Evolutionary conservation across 2,329 filamentous ascomycete genomes (phyloP).

Genomic region (Orbilia oligospora): DNA sequence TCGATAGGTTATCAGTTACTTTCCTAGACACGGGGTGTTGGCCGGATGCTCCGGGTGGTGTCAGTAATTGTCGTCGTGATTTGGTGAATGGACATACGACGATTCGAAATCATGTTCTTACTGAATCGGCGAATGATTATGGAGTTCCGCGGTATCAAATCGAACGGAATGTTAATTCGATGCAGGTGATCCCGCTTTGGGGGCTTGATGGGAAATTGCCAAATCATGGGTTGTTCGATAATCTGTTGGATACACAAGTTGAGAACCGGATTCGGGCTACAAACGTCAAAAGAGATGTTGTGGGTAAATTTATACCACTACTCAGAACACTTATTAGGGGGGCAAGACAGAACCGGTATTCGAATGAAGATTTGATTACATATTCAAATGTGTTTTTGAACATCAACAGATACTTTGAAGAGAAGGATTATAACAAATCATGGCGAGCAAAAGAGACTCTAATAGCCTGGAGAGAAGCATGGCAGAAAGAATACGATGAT

Average conservation of each 20-base stretch:
- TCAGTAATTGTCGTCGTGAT: constrained; percentile 72
- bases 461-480: constrained; percentile 69
- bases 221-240: constrained; percentile 72
- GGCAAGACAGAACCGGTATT: constrained; percentile 69
- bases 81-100: constrained; percentile 72
- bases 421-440: constrained; percentile 70
- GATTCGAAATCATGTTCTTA: constrained; percentile 72
- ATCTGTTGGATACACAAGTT: constrained; percentile 71
- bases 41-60: constrained; percentile 72
- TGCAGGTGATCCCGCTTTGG: constrained; percentile 73
- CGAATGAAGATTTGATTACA: constrained; percentile 68
- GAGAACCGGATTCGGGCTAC: constrained; percentile 69
- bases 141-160: constrained; percentile 73
- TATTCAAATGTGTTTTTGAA: constrained; percentile 70
- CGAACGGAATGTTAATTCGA: constrained; percentile 72
- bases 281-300: constrained; percentile 69
- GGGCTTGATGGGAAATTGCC: constrained; percentile 72
- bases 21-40: constrained; percentile 72
- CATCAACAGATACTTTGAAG: constrained; percentile 71
- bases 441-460: constrained; percentile 70
- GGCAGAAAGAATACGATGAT: constrained; percentile 69
- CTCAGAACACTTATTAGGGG: constrained; percentile 71
- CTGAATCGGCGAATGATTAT: constrained; percentile 73
- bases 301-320: constrained; percentile 72
- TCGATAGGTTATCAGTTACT: constrained; percentile 71